Conservation (phyloP, 495 filamentous ascomycete species). For the Baudoinia panamericana region DNA sequence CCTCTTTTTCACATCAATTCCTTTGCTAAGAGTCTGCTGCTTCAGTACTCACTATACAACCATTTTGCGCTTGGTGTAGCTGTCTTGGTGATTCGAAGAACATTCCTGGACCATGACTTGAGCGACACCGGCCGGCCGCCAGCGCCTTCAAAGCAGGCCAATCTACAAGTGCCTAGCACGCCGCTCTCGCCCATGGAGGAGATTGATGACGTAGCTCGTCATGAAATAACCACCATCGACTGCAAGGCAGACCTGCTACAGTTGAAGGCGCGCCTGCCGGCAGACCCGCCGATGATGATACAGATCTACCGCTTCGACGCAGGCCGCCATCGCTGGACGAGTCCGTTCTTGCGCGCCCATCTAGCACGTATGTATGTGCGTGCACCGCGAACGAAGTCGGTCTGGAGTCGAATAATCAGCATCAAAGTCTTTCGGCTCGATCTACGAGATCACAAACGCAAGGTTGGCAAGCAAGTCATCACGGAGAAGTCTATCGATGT, state of each 20-base stretch:
- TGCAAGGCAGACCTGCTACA: conserved; percentile 67
- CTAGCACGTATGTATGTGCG: conserved; percentile 73
- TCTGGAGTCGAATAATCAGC: conserved; percentile 76
- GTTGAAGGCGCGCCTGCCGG: conserved; percentile 74
- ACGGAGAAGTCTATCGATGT: conserved; percentile 81
- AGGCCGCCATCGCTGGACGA: conserved; percentile 71
- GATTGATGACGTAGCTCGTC: conserved; percentile 17
- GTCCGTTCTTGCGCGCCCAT: conserved; percentile 62
- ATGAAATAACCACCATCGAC: conserved; percentile 69
- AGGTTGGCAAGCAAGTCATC: conserved; percentile 43
- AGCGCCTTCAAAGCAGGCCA: not conserved
- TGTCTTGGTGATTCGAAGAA: conserved; percentile 55
- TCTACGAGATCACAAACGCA: conserved; percentile 59
- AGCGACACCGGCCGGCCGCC: not conserved
- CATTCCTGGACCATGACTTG: conserved; percentile 39
- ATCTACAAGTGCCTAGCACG: conserved; percentile 3
- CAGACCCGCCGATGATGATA: conserved; percentile 79
- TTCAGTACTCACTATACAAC: conserved; percentile 87
- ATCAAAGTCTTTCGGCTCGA: conserved; percentile 70
- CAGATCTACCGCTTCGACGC: conserved; percentile 70
- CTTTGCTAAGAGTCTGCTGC: conserved; percentile 57
- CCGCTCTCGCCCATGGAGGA: conserved; percentile 2
- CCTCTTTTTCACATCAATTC: conserved; percentile 79
- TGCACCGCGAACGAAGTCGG: conserved; percentile 60
- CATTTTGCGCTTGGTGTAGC: conserved; percentile 87